Base-by-base conservation (phyloP, 2,329 filamentous ascomycete species). In the Exophiala sideris region DNA sequence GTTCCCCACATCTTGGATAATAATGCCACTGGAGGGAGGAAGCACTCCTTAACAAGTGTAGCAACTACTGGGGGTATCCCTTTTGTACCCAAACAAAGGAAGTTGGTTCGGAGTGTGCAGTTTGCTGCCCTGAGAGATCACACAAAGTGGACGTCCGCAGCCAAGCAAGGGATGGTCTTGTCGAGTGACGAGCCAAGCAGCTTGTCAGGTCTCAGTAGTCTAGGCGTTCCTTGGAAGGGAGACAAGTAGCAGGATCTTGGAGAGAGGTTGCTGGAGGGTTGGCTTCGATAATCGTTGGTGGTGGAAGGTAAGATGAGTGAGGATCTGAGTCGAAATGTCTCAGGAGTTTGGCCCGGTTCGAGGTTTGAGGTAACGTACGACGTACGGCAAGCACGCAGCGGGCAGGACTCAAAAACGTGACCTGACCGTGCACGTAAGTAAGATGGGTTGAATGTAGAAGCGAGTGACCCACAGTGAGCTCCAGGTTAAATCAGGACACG, bases 1-100 rank as follows among this genome's bases (percentile, higher is more conserved):
- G 56, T 55, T 10, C 44, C 53, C 59, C 56, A 61, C 59, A 61
- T 61, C 39, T 42, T 59, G 57, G 52, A 32, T 12, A 41, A 35
- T 35, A 45, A 21, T 47, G 54, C 41, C 21, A 24, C 29, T n/a
- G 16, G 24, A 16, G 32, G 14, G 6, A 53, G 11, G 5, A 29
- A 3, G 24, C 24, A 29, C 5, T 29, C 24, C 24, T 29, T 8
- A 8, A 29, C 24, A 29, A 29, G 24, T 8, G 24, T 5, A 29
- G 24, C 24, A 29, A 8, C 5, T 29, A 29, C 1, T 29, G 24
- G 4, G 24, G 5, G 3, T 29, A 29, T 5, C 7, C 7, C 24
- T 29, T 29, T 29, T 29, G 24, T 29, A 29, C 24, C 24, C 24
- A 29, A 29, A 29, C 24, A 8, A 29, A 29, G 24, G 7, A 8